phyloP scores from a whole-genome alignment of 306 rosid genomes.

The Cucurbita ficifolia region DNA sequence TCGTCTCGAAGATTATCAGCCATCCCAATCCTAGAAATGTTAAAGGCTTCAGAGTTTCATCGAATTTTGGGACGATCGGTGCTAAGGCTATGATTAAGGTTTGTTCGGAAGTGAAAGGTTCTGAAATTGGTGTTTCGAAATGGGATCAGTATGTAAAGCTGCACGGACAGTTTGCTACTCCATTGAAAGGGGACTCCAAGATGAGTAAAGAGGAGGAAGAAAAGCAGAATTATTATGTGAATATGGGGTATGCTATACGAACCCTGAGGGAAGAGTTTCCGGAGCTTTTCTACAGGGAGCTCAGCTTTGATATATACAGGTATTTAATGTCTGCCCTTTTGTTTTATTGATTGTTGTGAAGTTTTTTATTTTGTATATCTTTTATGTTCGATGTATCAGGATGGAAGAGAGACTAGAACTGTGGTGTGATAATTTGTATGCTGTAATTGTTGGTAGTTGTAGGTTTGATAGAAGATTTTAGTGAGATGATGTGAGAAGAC shows the following conservation, averaged over 20 bases:
- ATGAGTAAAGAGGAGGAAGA: conserved; percentile 60
- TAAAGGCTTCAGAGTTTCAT: conserved; percentile 16
- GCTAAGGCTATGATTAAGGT: conserved; percentile 21
- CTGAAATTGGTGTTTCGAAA: conserved; percentile 17
- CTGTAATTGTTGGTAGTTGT: background rate
- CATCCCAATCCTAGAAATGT: conserved; percentile 24
- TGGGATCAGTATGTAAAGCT: conserved; percentile 16
- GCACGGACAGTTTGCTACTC: conserved; percentile 53
- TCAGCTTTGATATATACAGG: conserved; percentile 61
- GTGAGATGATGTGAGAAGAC: background rate
- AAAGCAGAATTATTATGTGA: conserved; percentile 59
- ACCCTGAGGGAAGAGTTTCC: conserved; percentile 72
- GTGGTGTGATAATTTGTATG: background rate
- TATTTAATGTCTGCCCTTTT: background rate
- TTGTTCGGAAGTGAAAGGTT: conserved; percentile 7
- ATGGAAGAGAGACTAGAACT: background rate
- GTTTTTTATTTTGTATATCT: background rate
- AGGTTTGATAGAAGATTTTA: background rate
- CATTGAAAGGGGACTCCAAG: conserved; percentile 42
- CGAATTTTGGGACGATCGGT: conserved; percentile 14
- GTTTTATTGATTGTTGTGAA: background rate
- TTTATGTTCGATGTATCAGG: background rate
- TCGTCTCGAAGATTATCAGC: conserved; percentile 10
- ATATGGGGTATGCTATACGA: conserved; percentile 72
- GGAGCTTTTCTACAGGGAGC: conserved; percentile 53